These are phyloP conservation scores for Sphaerobolus stellatus DNA, from an alignment of 1,284 basidiomycete genomes.

Conservation along the genomic window DNA sequence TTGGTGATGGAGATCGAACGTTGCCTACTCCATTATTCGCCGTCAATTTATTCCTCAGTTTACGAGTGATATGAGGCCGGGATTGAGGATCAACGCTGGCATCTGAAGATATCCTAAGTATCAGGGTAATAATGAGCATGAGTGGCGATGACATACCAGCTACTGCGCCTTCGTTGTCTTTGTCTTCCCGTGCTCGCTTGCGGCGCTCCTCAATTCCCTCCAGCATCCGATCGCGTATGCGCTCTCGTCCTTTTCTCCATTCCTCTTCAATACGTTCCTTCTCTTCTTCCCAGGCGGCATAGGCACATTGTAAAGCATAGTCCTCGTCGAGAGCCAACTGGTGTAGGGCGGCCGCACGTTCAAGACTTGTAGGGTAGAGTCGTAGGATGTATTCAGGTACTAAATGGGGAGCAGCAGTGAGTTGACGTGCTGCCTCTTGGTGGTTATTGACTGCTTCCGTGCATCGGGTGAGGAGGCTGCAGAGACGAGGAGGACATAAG, in stretches of 20 bases:
- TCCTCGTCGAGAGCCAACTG: constrained; percentile 65
- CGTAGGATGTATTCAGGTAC: constrained; percentile 64
- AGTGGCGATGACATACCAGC: constrained; percentile 47
- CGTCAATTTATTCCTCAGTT: constrained; percentile 69
- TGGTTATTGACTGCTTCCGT: constrained; percentile 54
- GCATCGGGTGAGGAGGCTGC: constrained; percentile 43
- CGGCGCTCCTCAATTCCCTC: constrained; percentile 80
- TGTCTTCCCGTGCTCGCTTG: constrained; percentile 73
- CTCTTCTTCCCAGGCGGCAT: constrained; percentile 74
- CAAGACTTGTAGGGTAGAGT: constrained; percentile 66
- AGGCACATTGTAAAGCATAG: constrained; percentile 57
- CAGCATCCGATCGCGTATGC: constrained; percentile 69
- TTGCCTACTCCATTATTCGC: constrained; percentile 61
- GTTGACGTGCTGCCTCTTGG: constrained; percentile 54
- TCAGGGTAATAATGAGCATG: not conserved
- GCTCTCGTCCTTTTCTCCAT: constrained; percentile 67
- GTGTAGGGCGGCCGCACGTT: constrained; percentile 68
- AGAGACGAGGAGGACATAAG: constrained; percentile 9
- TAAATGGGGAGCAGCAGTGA: constrained; percentile 64
- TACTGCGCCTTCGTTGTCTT: constrained; percentile 72
- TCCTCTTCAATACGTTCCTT: constrained; percentile 74
- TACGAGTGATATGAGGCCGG: constrained; percentile 75
- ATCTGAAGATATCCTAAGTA: constrained; percentile 39
- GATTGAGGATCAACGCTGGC: constrained; percentile 69
- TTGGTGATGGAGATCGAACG: constrained; percentile 43